Percentiles rank a stretch among this genome's conserved stretches.
Evolutionary conservation across 257 asterid genomes (phyloP).

Genomic region (Eustoma russellianum): DNA sequence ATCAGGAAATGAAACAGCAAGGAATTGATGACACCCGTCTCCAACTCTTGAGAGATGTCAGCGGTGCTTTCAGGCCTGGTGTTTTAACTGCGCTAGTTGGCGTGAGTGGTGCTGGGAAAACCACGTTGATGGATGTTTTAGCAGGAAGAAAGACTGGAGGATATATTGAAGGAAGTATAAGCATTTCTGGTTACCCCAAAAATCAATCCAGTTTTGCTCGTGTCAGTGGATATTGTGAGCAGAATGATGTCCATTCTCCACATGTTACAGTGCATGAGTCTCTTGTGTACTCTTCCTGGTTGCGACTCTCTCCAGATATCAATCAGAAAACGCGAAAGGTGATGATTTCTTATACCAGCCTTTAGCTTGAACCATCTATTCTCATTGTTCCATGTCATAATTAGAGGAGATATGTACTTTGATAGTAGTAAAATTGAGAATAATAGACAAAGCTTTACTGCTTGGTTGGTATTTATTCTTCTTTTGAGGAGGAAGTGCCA

Average conservation of each 20-base stretch:
- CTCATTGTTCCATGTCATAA: too few relatives aligned
- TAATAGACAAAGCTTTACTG: too few relatives aligned
- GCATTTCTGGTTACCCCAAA: constrained; percentile 67
- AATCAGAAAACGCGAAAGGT: constrained; percentile 45
- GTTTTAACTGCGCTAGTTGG: constrained; percentile 73
- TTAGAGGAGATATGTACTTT: too few relatives aligned
- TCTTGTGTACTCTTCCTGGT: constrained; percentile 62
- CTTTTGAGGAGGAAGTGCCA: too few relatives aligned
- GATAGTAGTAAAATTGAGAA: too few relatives aligned
- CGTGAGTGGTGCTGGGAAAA: constrained; percentile 86
- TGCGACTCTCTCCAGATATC: constrained; percentile 63
- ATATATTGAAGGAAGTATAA: constrained; percentile 51
- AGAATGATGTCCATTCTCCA: constrained; percentile 75
- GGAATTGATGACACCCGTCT: constrained; percentile 59
- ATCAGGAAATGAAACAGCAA: constrained; percentile 53
- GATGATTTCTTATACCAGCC: background rate
- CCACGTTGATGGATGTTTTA: constrained; percentile 72
- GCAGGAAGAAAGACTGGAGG: constrained; percentile 84
- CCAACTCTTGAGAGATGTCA: constrained; percentile 53
- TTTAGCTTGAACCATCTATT: background rate
- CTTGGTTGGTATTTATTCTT: too few relatives aligned
- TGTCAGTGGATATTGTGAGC: constrained; percentile 76
- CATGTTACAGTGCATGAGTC: constrained; percentile 72
- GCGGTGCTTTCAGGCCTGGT: constrained; percentile 79
- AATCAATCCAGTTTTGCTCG: constrained; percentile 71